A percentile compares a stretch with the other conserved stretches of the same genome.
Evolutionary conservation across 352 stramenopile species (phyloP).

Genomic region (Globisporangium perplexum): DNA sequence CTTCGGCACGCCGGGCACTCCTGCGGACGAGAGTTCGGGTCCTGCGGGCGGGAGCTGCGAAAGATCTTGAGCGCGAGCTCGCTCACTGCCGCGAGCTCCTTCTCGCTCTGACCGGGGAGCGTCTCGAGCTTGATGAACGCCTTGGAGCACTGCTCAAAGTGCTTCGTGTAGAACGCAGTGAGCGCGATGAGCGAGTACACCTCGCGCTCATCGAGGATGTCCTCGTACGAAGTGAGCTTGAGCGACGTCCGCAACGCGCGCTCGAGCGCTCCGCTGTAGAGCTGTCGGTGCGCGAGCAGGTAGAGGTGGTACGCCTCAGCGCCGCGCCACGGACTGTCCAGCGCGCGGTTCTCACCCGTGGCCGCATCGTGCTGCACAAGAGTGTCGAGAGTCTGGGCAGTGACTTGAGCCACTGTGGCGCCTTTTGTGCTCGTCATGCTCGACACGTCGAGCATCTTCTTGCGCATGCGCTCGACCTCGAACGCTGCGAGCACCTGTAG

Average conservation of each 20-base stretch:
- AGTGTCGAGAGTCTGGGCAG: constrained; percentile 89
- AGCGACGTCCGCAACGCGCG: constrained; percentile 82
- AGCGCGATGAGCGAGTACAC: constrained; percentile 94
- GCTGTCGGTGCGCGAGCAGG: constrained; percentile 88
- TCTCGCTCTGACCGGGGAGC: constrained; percentile 50
- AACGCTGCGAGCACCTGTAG: constrained; percentile 92
- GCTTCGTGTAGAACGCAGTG: constrained; percentile 88
- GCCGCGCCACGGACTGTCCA: constrained; percentile 93
- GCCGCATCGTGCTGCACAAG: constrained; percentile 86
- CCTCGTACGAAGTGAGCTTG: constrained; percentile 87
- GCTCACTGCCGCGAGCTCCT: constrained; percentile 52
- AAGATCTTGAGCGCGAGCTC: constrained; percentile 87
- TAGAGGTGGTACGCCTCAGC: constrained; percentile 94
- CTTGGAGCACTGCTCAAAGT: constrained; percentile 88
- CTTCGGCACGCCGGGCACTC: constrained; percentile 79
- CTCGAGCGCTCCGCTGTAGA: constrained; percentile 84
- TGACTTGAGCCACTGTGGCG: constrained; percentile 73
- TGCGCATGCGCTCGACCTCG: constrained; percentile 90
- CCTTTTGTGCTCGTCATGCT: constrained; percentile 49
- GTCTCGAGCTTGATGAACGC: constrained; percentile 93
- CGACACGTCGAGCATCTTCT: constrained; percentile 85
- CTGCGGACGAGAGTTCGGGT: constrained; percentile 72
- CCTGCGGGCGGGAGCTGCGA: constrained; percentile 56
- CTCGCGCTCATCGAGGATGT: constrained; percentile 87
- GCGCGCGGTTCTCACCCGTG: constrained; percentile 68